Conservation (phyloP, 257 asterid species). For the Catharanthus roseus region DNA sequence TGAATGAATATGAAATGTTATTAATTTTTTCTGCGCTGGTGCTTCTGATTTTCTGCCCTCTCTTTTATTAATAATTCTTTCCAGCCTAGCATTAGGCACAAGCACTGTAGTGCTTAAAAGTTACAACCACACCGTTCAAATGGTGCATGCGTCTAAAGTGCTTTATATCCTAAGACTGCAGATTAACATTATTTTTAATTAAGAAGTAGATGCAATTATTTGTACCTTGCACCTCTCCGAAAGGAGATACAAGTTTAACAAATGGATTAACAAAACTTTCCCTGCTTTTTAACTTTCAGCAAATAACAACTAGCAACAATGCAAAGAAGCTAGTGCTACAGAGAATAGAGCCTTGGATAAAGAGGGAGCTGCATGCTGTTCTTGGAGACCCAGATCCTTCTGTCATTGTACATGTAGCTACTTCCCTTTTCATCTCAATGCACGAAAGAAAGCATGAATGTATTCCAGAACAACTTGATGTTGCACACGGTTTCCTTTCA, state of each 20-base stretch:
- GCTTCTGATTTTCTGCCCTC: background rate
- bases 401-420: conserved; percentile 48
- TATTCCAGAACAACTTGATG: conserved; percentile 13
- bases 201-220: background rate
- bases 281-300: conserved; percentile 24
- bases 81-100: background rate
- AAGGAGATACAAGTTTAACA: background rate
- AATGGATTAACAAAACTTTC: background rate
- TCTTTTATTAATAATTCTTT: background rate
- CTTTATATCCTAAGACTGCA: background rate
- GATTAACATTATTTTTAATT: background rate
- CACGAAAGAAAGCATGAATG: conserved; percentile 19
- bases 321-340: conserved; percentile 28
- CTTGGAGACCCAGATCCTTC: conserved; percentile 61
- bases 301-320: conserved; percentile 16
- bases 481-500: conserved; percentile 34
- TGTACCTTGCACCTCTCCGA: background rate
- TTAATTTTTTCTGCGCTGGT: background rate
- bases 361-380: conserved; percentile 54
- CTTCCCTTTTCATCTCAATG: conserved; percentile 39
- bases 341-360: conserved; percentile 50
- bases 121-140: background rate
- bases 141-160: background rate
- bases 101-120: no score
- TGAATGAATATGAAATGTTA: background rate